Evolutionary conservation across 495 filamentous ascomycete species (phyloP), one percentile per base, ranked within the genome.

Genomic region (Sphaerosporella brunnea): DNA sequence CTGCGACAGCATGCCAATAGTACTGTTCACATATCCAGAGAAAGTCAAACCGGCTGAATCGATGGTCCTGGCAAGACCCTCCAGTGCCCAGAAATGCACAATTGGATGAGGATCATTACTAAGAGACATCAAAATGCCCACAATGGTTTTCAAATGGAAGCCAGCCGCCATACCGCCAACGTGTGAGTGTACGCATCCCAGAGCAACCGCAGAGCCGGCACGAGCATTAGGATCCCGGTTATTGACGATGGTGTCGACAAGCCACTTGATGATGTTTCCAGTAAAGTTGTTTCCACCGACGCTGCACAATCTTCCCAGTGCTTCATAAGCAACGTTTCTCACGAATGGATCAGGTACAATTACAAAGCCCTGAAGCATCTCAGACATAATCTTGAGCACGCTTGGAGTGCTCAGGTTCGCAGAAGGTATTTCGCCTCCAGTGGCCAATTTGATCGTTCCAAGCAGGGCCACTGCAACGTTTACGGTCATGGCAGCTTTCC

Each of bases 131-230:
- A 99, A 64, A 26, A 99, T 85, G 15, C 85, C 82, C 28, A 93
- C 75, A 42, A 99, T 95, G 5, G 84, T 93, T 65, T 95, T 96
- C 11, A 99, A 67, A 62, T 99, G 90, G 55, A 85, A 81, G n/a
- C 86, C 85, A 43, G 90, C 90, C 48, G 92, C 92, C 87, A 99
- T 96, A 52, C 90, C 90, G 47, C 90, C 90, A 24, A 96, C 82
- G 60, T 93, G 84, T 1, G 84, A 78, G 63, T 96, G 90, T 36
- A 96, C 96, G 52, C 79, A 84, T 11, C 88, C 90, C 47, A 99
- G 67, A 26, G 90, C 85, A 66, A 90, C 78, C 16, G 92, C 92
- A 61, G 85, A 99, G 23, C 90, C 90, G 34, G 90, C 85, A 58
- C 90, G 78, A 10, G 84, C 83, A 58, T 82, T 88, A 3, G 90